Evolutionary conservation across 768 basidiomycete species (phyloP), one percentile per base, ranked within the genome.

Genomic region (Floccularia luteovirens): DNA sequence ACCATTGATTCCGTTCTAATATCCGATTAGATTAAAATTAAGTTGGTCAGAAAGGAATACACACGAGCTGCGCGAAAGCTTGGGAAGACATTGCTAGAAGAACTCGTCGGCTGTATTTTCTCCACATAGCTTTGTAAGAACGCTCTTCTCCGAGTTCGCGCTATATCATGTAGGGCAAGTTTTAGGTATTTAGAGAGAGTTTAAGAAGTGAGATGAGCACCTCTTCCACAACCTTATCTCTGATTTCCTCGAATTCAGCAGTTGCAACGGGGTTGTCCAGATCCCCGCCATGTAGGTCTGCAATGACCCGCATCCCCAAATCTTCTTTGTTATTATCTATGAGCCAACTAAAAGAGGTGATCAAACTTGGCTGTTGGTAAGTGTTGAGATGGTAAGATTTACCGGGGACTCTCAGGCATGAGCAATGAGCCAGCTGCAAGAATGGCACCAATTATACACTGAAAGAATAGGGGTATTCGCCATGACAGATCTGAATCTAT

Each of bases 61-160:
- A 44, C 47, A 90, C 91, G 54, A 96, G 66, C 55, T 96, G 93
- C 31, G 93, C 93, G 61, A 96, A 94, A 30, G 89, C 87, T 58
- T 96, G 93, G 41, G 90, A 90, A 14, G 86, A 89, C 89, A 93
- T 93, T 12, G 93, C 93, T 33, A 97, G 75, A 46, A 96, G 57
- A 8, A 98, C 91, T 24, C 92, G 72, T 22, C 82, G 79, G 52
- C 84, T 83, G 57, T 97, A 96, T 50, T 76, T 74, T 49, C 60
- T 77, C 90, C 92, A 97, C 80, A 98, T 87, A 27, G 70, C 69
- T 22, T 54, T 51, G 60, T 98, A 98, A 1, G 79, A 73, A 34
- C 90, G 73, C 31, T 67, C 82, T 46, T 85, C 89, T 17, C 81
- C 83, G 20, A 77, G 74, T 35, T 80, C 78, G 11, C 86, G 79